Percentiles rank a stretch among this genome's conserved stretches.
Conservation (phyloP, 2,329 filamentous ascomycete genomes). For the Ophiocordyceps camponoti-saundersi region DNA sequence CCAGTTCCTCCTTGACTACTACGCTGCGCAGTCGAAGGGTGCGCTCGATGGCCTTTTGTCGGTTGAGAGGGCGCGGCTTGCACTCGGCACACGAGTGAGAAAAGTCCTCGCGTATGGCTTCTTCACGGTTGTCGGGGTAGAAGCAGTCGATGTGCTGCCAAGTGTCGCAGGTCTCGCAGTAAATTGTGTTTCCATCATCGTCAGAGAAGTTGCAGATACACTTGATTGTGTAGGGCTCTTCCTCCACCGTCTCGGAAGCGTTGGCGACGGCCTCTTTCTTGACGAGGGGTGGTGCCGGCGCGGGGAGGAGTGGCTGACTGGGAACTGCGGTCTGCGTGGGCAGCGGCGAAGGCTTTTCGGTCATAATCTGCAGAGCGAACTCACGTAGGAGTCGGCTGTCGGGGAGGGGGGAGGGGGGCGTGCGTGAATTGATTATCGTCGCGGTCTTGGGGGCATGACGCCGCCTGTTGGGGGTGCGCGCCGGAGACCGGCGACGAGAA, state of each 20-base stretch:
- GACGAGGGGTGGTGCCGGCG: conserved; percentile 12
- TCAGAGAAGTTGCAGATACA: conserved; percentile 89
- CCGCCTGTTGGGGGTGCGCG: conserved; percentile 28
- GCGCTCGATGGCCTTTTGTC: conserved; percentile 56
- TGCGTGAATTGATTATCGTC: conserved; percentile 29
- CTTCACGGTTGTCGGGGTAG: conserved; percentile 57
- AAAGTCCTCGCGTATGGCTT: conserved; percentile 54
- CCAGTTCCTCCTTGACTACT: conserved; percentile 23
- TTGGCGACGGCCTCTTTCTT: conserved; percentile 24
- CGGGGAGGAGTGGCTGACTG: conserved; percentile 30
- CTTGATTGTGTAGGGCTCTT: conserved; percentile 88
- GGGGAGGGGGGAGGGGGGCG: conserved; percentile 9
- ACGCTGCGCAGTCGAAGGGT: conserved; percentile 39
- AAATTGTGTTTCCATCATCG: conserved; percentile 95
- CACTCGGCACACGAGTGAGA: conserved; percentile 84
- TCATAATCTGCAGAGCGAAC: conserved; percentile 39
- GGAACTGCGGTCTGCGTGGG: conserved; percentile 38
- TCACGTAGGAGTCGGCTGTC: conserved; percentile 20
- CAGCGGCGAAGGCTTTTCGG: conserved; percentile 36
- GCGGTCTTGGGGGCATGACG: conserved; percentile 41
- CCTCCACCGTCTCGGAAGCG: conserved; percentile 37
- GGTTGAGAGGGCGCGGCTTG: conserved; percentile 59
- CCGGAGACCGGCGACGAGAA: conserved; percentile 7
- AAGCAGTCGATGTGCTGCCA: conserved; percentile 99
- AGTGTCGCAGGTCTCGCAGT: conserved; percentile 87